Evolutionary conservation across 495 filamentous ascomycete species (phyloP).

Genomic region (Lichenothelia convexa): DNA sequence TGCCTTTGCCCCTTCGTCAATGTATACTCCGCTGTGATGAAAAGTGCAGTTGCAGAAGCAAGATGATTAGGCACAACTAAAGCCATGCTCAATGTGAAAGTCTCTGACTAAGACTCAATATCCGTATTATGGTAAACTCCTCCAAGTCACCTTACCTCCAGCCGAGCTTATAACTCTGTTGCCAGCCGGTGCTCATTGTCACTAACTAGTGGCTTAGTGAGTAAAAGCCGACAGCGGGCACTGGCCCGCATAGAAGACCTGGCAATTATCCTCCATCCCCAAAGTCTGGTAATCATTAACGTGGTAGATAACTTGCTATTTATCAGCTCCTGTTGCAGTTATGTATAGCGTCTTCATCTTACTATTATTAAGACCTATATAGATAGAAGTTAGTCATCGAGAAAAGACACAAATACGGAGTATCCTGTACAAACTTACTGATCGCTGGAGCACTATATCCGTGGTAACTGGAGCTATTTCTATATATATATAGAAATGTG

Average conservation of each 20-base stretch:
- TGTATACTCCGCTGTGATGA: too few relatives aligned
- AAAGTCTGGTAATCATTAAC: not conserved
- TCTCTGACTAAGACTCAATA: too few relatives aligned
- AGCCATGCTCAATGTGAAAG: too few relatives aligned
- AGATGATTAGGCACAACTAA: too few relatives aligned
- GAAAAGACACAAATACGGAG: not conserved
- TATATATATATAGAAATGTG: constrained; percentile 9
- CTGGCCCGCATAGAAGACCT: not conserved
- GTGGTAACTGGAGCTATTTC: constrained; percentile 7
- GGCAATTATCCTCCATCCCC: not conserved
- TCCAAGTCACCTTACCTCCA: too few relatives aligned
- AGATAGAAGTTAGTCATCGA: too few relatives aligned
- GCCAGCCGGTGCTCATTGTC: too few relatives aligned
- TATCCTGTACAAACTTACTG: not conserved
- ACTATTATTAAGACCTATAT: constrained; percentile 2
- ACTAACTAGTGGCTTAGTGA: too few relatives aligned
- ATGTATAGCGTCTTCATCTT: constrained; percentile 6
- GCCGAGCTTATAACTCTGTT: too few relatives aligned
- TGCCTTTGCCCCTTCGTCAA: too few relatives aligned
- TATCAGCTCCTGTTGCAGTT: constrained; percentile 2
- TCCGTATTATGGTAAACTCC: too few relatives aligned
- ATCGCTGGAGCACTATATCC: not conserved
- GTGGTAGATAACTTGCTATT: constrained; percentile 6
- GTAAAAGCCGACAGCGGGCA: not conserved
- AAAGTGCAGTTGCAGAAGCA: too few relatives aligned